phyloP scores from a whole-genome alignment of 768 basidiomycete genomes.

The Boletus sp. region DNA sequence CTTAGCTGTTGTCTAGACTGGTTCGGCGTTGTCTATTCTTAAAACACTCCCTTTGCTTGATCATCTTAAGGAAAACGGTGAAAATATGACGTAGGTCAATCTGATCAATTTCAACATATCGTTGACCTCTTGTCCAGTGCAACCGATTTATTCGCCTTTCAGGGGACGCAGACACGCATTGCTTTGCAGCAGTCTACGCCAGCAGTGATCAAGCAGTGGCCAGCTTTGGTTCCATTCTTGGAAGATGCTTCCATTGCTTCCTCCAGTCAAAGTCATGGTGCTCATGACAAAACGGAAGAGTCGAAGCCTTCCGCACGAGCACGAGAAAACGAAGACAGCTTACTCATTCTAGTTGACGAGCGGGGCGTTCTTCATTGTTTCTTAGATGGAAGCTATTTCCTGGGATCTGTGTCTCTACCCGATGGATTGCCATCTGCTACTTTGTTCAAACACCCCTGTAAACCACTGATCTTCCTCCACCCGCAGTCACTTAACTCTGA shows the following conservation, averaged over 20 bases:
- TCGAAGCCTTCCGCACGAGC: slow-evolving; percentile 23
- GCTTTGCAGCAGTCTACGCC: slow-evolving; percentile 48
- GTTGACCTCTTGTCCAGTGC: slow-evolving; percentile 46
- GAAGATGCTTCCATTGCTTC: slow-evolving; percentile 61
- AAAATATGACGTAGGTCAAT: slow-evolving; percentile 58
- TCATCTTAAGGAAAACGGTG: slow-evolving; percentile 61
- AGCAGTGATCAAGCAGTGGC: slow-evolving; percentile 66
- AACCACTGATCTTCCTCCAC: slow-evolving; percentile 51
- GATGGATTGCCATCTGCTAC: slow-evolving; percentile 33
- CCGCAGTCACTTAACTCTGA: slow-evolving; percentile 32
- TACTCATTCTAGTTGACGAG: slow-evolving; percentile 61
- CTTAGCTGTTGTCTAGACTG: slow-evolving; percentile 50
- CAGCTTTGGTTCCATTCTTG: slow-evolving; percentile 55
- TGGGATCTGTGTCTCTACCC: slow-evolving; percentile 49
- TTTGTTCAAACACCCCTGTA: slow-evolving; percentile 43
- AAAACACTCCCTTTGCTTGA: slow-evolving; percentile 71
- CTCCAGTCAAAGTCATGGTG: slow-evolving; percentile 34
- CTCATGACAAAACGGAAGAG: slow-evolving; percentile 27
- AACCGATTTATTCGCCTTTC: slow-evolving; percentile 79
- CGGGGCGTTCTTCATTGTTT: slow-evolving; percentile 60
- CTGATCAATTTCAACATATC: slow-evolving; percentile 3
- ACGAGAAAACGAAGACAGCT: slow-evolving; percentile 57
- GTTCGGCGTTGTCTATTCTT: slow-evolving; percentile 71
- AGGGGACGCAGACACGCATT: slow-evolving; percentile 58
- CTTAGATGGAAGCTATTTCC: slow-evolving; percentile 73